These are phyloP conservation scores for Geranomyces variabilis DNA, from an alignment of 192 early-diverging fungal species.

Conservation along the genomic window DNA sequence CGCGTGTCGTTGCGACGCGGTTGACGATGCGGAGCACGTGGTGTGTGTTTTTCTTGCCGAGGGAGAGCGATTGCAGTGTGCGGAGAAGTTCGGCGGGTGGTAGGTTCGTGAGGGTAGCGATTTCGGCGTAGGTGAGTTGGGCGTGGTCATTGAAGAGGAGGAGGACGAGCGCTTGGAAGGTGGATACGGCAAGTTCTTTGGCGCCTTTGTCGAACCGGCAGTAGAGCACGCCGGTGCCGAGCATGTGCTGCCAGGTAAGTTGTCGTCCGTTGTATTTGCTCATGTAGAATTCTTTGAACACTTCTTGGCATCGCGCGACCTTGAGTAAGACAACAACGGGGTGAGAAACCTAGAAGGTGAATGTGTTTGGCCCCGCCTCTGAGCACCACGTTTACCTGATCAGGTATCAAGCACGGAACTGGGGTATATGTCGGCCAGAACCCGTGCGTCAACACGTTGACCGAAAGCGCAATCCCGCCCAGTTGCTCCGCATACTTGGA, in stretches of 20 bases:
- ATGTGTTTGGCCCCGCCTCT: slow-evolving; percentile 3
- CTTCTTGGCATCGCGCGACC: slow-evolving; percentile 59
- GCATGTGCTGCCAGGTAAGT: slow-evolving; percentile 85
- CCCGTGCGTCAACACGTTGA: slow-evolving; percentile 82
- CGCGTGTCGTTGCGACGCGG: slow-evolving; percentile 22
- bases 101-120: slow-evolving; percentile 69
- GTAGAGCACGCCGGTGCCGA: slow-evolving; percentile 77
- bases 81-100: slow-evolving; percentile 78
- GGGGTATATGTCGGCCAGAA: slow-evolving; percentile 94
- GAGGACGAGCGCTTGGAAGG: slow-evolving; percentile 48
- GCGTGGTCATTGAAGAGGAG: slow-evolving; percentile 68
- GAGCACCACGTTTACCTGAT: no score
- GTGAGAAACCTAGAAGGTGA: not conserved
- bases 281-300: slow-evolving; percentile 79
- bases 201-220: slow-evolving; percentile 58
- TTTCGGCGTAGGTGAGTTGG: slow-evolving; percentile 64
- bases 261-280: slow-evolving; percentile 76
- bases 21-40: slow-evolving; percentile 43
- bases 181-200: slow-evolving; percentile 52
- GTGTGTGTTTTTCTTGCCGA: slow-evolving; percentile 58
- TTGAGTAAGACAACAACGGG: slow-evolving; percentile 19
- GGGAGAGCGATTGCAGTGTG: slow-evolving; percentile 85
- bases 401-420: slow-evolving; percentile 69
- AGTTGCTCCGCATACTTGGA: slow-evolving; percentile 34
- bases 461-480: slow-evolving; percentile 64